Percentiles rank a stretch among this genome's conserved stretches.
phyloP scores from a whole-genome alignment of 2,329 filamentous ascomycete genomes.

The Torrubiellomyces zombiae region DNA sequence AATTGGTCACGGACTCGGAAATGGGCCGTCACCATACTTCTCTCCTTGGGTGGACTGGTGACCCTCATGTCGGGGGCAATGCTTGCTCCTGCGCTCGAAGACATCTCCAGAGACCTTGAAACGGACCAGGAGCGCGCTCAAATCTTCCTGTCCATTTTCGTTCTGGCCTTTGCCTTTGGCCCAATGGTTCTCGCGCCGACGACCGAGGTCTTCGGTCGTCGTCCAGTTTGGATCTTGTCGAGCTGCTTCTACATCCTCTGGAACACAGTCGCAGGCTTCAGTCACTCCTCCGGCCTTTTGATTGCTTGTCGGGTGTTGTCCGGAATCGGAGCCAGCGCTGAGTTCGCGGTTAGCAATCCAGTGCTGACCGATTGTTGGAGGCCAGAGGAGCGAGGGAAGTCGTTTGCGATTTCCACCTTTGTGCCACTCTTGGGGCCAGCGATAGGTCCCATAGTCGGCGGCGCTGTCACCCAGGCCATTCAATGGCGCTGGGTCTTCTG shows the following conservation, averaged over 20 bases:
- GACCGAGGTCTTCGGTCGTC: slow-evolving; percentile 17
- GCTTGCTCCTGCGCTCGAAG: slow-evolving; percentile 2
- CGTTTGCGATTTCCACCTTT: slow-evolving; percentile 14
- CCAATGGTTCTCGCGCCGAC: slow-evolving; percentile 17
- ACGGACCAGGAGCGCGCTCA: slow-evolving; percentile 7
- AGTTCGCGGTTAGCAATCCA: slow-evolving; percentile 14
- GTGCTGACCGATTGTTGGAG: slow-evolving; percentile 20
- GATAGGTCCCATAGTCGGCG: slow-evolving; percentile 50
- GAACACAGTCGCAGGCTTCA: slow-evolving; percentile 18
- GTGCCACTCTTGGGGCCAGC: slow-evolving; percentile 38
- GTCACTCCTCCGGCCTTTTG: slow-evolving; percentile 13
- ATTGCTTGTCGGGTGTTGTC: slow-evolving; percentile 12
- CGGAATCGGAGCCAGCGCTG: slow-evolving; percentile 12
- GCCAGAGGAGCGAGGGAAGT: slow-evolving; percentile 18
- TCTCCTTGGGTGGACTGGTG: slow-evolving; percentile 2
- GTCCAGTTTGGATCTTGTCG: slow-evolving; percentile 15
- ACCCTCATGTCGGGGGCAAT: slow-evolving; percentile 2
- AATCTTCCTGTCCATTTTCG: slow-evolving; percentile 17
- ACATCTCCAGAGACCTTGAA: slow-evolving; percentile 1
- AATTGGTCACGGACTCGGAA: slow-evolving; percentile 1
- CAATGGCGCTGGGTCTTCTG: slow-evolving; percentile 59
- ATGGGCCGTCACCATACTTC: slow-evolving; percentile 1
- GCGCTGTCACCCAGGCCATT: slow-evolving; percentile 43
- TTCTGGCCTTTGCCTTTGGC: slow-evolving; percentile 18
- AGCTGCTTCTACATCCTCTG: slow-evolving; percentile 19